A percentile compares a stretch with the other conserved stretches of the same genome.
These are phyloP conservation scores for Saksenaea vasiformis DNA, from an alignment of 371 early-diverging fungal genomes.

Conservation along the genomic window DNA sequence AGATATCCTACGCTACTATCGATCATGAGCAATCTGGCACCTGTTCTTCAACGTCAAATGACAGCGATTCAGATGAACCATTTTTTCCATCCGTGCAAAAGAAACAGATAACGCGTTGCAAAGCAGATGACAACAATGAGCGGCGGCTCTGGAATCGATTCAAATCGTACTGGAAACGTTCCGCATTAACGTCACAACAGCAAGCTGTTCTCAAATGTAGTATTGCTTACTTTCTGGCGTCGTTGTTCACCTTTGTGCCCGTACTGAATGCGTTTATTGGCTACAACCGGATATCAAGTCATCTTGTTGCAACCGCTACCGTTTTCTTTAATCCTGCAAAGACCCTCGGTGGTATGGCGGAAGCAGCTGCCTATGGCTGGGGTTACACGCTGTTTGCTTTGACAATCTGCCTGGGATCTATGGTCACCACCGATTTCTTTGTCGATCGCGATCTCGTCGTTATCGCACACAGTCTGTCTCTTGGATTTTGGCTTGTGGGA, in stretches of 20 bases:
- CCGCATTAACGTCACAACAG: slow-evolving; percentile 28
- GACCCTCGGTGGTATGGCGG: slow-evolving; percentile 67
- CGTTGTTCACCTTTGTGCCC: slow-evolving; percentile 66
- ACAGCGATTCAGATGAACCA: slow-evolving; percentile 33
- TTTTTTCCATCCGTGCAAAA: slow-evolving; percentile 26
- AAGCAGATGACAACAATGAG: not conserved
- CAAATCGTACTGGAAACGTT: not conserved
- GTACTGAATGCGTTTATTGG: slow-evolving; percentile 49
- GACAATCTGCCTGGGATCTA: slow-evolving; percentile 51
- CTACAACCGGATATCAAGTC: slow-evolving; percentile 50
- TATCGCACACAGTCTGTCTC: slow-evolving; percentile 51
- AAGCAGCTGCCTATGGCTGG: slow-evolving; percentile 63
- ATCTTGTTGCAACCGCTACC: slow-evolving; percentile 64
- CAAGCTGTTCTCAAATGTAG: slow-evolving; percentile 62
- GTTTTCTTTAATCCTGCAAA: slow-evolving; percentile 76
- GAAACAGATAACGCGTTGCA: not conserved
- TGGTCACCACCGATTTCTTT: slow-evolving; percentile 63
- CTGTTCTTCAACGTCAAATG: slow-evolving; percentile 19
- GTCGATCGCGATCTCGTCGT: slow-evolving; percentile 39
- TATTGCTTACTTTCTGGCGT: slow-evolving; percentile 63
- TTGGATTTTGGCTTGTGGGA: slow-evolving; percentile 60
- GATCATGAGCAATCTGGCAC: slow-evolving; percentile 1
- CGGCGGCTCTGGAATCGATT: not conserved
- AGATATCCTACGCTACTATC: no score
- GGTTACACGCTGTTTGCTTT: slow-evolving; percentile 56